These are phyloP conservation scores for Triangularia verruculosa DNA, from an alignment of 2,329 filamentous ascomycete genomes.

Conservation along the genomic window DNA sequence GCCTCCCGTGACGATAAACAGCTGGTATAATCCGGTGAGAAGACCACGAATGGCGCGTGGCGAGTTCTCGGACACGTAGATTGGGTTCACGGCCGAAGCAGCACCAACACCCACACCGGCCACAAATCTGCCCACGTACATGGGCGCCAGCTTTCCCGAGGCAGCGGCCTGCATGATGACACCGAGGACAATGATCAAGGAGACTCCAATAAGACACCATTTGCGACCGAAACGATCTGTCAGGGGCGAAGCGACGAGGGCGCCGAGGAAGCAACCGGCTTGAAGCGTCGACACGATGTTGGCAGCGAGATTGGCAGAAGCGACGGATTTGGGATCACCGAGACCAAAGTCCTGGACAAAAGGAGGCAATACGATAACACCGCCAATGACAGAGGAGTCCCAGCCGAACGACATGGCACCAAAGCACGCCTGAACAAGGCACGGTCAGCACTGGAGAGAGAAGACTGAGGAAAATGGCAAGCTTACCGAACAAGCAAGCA, in stretches of 20 bases:
- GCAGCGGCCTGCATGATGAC: conserved; percentile 60
- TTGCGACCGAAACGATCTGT: conserved; percentile 55
- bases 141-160: conserved; percentile 53
- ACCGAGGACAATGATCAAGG: conserved; percentile 54
- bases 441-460: not conserved
- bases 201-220: conserved; percentile 50
- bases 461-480: no score
- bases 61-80: conserved; percentile 45
- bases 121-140: conserved; percentile 60
- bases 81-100: conserved; percentile 43
- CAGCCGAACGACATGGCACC: conserved; percentile 58
- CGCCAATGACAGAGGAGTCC: conserved; percentile 64
- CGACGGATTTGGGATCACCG: conserved; percentile 37
- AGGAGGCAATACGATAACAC: conserved; percentile 57
- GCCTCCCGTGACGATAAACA: conserved; percentile 45
- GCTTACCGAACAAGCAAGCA: conserved; percentile 56
- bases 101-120: conserved; percentile 46
- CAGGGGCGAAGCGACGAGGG: conserved; percentile 47
- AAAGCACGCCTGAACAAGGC: conserved; percentile 38
- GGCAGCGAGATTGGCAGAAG: conserved; percentile 54
- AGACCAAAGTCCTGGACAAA: conserved; percentile 58
- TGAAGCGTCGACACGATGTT: conserved; percentile 62
- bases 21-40: conserved; percentile 44
- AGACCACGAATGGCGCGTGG: conserved; percentile 44
- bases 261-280: conserved; percentile 40